Evolutionary conservation across 306 rosid species (phyloP).

Genomic region (Dalbergia cultrata): DNA sequence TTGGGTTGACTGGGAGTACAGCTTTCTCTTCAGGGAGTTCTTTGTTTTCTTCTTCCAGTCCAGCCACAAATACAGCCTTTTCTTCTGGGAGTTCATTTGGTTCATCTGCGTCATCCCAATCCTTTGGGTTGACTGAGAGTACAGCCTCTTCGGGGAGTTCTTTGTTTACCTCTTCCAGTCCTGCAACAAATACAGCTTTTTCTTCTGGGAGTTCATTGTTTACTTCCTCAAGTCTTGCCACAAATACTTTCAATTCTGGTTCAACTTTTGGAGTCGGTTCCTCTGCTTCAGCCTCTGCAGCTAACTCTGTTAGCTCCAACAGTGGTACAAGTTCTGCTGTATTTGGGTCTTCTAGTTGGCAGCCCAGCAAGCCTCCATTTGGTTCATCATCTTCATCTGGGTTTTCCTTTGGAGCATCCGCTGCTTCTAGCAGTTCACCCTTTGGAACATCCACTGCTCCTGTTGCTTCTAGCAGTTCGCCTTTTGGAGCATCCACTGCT

Average conservation of each 20-base stretch:
- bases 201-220: conserved; percentile 69
- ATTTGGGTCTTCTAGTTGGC: conserved; percentile 65
- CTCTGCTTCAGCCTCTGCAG: conserved; percentile 61
- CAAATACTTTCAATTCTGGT: conserved; percentile 54
- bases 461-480: conserved; percentile 50
- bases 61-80: conserved; percentile 52
- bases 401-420: conserved; percentile 49
- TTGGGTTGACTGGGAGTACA: conserved; percentile 59
- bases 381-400: conserved; percentile 52
- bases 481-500: conserved; percentile 29
- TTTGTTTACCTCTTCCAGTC: conserved; percentile 56
- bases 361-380: conserved; percentile 62
- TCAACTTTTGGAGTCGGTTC: conserved; percentile 49
- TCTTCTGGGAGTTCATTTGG: conserved; percentile 62
- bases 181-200: conserved; percentile 53
- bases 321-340: conserved; percentile 55
- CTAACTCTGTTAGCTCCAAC: conserved; percentile 60
- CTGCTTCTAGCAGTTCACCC: conserved; percentile 52
- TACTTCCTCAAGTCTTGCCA: conserved; percentile 60
- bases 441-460: conserved; percentile 24
- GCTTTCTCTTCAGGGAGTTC: conserved; percentile 65
- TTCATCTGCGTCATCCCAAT: conserved; percentile 60
- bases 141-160: conserved; percentile 64
- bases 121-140: conserved; percentile 60
- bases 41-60: conserved; percentile 55